phyloP scores from a whole-genome alignment of 768 basidiomycete species.

The Russula sp. region DNA sequence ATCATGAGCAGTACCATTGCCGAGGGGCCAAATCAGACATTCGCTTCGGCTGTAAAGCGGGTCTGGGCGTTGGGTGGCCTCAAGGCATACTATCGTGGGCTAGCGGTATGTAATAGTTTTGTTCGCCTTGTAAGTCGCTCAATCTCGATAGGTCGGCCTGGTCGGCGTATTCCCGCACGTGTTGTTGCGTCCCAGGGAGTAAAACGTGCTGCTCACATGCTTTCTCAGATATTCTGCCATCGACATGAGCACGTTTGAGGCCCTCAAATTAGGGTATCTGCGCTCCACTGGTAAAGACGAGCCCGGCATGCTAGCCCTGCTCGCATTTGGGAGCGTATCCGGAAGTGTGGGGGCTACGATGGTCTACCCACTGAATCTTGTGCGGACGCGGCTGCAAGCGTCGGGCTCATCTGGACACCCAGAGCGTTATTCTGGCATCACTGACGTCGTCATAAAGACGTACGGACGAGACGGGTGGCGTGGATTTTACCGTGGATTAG shows the following conservation, averaged over 20 bases:
- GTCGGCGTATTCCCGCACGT: conserved; percentile 92
- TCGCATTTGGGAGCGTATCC: conserved; percentile 88
- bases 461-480: conserved; percentile 83
- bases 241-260: conserved; percentile 97
- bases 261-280: conserved; percentile 84
- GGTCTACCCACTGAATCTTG: conserved; percentile 88
- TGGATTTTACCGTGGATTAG: conserved; percentile 88
- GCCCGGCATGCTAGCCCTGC: conserved; percentile 77
- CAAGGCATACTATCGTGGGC: conserved; percentile 83
- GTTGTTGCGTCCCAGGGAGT: conserved; percentile 1
- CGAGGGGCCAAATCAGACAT: conserved; percentile 46
- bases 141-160: conserved; percentile 67
- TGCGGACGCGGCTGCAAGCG: conserved; percentile 92
- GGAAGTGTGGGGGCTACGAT: conserved; percentile 91
- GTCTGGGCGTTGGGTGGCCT: conserved; percentile 77
- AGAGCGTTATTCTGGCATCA: conserved; percentile 78
- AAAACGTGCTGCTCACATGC: conserved; percentile 14
- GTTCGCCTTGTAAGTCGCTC: conserved; percentile 19
- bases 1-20: conserved; percentile 87
- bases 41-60: conserved; percentile 56
- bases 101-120: conserved; percentile 56
- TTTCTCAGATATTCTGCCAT: conserved; percentile 74
- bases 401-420: conserved; percentile 95
- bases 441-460: conserved; percentile 77
- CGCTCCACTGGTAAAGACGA: conserved; percentile 84